Evolutionary conservation across 768 basidiomycete genomes (phyloP), one percentile per base, ranked within the genome.

Genomic region (Russula emetica): DNA sequence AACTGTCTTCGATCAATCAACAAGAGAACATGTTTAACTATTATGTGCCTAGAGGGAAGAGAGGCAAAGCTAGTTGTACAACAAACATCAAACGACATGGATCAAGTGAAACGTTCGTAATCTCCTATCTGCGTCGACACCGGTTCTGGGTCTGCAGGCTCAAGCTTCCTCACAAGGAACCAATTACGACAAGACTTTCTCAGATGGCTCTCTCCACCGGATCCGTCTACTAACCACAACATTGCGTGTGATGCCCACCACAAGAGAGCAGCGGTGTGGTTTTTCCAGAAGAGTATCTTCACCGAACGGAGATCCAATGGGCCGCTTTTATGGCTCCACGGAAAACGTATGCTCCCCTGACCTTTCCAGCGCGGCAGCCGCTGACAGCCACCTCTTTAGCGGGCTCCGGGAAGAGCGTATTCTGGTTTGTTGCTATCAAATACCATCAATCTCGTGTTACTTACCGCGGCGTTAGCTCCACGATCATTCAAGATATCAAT

Each of bases 341-440:
- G 61, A 38, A 55, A 55, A 20, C 40, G 61, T 62, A 18, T 2
- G 60, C 30, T 13, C 11, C 3, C 45, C 30, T 30, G 16, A 28
- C 20, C 40, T 20, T 32, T 45, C 10, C 3, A 1, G 22, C 8
- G 20, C 18, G 22, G 36, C 30, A 10, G 3, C 3, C 5, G 20
- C n/a, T 53, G 34, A 16, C 9, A 4, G 8, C n/a, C 2, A 18
- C 22, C 4, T n/a, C 10, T 22, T n/a, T 34, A 58, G 61, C 52
- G 7, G 61, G 61, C 5, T 55, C 61, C 16, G 61, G 61, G 8
- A 62, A 62, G 52, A 62, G 28, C 24, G 11, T 47, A 18, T 53
- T 62, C 16, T 55, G 61, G 61, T 62, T 40, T 6, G 61, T 50
- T 1, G 6, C 40, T 18, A 42, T 42, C 18, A 13, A 53, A 22